Evolutionary conservation across 2,329 filamentous ascomycete genomes (phyloP), one percentile per base, ranked within the genome.

Genomic region (Akanthomyces dipterigenus): DNA sequence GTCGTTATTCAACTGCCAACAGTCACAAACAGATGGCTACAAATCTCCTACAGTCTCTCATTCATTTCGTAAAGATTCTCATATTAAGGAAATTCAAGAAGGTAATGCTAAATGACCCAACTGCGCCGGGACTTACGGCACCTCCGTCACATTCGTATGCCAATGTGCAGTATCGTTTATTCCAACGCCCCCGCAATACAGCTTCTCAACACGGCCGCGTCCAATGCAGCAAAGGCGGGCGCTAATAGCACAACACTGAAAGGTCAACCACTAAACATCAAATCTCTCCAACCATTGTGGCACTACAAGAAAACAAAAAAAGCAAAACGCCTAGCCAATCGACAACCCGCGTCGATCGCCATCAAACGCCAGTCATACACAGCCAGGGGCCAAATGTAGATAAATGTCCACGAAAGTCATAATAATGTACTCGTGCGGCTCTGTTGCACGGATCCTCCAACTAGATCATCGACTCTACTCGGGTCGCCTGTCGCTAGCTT

Each of bases 261-360:
- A 42, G 49, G 6, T 31, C 31, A 45, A 40, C 12, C 58, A 55
- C 28, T 48, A 48, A 38, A 49, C 22, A 55, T 31, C 20, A 53
- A 20, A 60, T 48, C 31, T 46, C 48, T 31, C 58, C 58, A 42
- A 55, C 20, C 22, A 60, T 46, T 38, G 28, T 31, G 22, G 58
- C 31, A 42, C 34, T 12, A 18, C 20, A 28, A 50, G 22, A 58
- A 58, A 26, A 5, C 28, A 45, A 46, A 14, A 54, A 7, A 46
- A 54, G 28, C 49, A 60, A 38, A 60, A 60, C 58, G 58, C 58
- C 58, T 55, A 42, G 50, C 12, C 22, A 55, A 60, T 55, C 49
- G n/a, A 54, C 58, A 54, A 42, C 49, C 49, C 54, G 58, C 49
- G 42, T 48, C 49, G 40, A 48, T 36, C 38, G 50, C 26, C 24